These are phyloP conservation scores for Claviceps spartinae DNA, from an alignment of 2,329 filamentous ascomycete species.

Conservation along the genomic window DNA sequence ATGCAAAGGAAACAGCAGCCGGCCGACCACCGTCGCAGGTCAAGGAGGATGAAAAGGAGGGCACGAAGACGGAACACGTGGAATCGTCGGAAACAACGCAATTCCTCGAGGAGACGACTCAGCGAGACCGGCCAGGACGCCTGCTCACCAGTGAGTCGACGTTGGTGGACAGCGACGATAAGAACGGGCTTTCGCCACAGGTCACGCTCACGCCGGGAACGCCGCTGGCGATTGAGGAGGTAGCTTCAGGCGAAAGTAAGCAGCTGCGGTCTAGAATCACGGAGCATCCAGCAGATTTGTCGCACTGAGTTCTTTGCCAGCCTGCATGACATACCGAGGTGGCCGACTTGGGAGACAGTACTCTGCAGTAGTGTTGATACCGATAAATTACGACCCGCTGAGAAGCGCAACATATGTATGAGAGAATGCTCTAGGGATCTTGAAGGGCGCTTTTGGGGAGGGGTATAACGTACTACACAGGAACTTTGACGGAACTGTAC, in stretches of 20 bases:
- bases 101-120: not conserved
- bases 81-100: constrained; percentile 11
- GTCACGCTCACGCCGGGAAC: constrained; percentile 22
- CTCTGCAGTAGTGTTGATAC: too few relatives aligned
- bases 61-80: constrained; percentile 18
- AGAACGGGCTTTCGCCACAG: constrained; percentile 2
- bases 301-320: constrained; percentile 15
- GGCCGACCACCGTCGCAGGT: constrained; percentile 22
- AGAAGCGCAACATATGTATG: not conserved
- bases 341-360: too few relatives aligned
- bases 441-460: not conserved
- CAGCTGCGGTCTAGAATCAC: constrained; percentile 25
- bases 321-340: too few relatives aligned
- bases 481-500: not conserved
- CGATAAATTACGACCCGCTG: not conserved
- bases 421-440: not conserved
- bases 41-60: constrained; percentile 24
- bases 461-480: not conserved
- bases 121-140: not conserved
- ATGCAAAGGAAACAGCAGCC: constrained; percentile 7
- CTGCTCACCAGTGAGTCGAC: constrained; percentile 3
- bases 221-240: constrained; percentile 22
- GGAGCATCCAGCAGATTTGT: constrained; percentile 20
- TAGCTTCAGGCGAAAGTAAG: constrained; percentile 25
- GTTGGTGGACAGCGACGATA: constrained; percentile 1